Base-by-base conservation (phyloP, 805 yeast genomes). In the Starmerella tilneyi region DNA sequence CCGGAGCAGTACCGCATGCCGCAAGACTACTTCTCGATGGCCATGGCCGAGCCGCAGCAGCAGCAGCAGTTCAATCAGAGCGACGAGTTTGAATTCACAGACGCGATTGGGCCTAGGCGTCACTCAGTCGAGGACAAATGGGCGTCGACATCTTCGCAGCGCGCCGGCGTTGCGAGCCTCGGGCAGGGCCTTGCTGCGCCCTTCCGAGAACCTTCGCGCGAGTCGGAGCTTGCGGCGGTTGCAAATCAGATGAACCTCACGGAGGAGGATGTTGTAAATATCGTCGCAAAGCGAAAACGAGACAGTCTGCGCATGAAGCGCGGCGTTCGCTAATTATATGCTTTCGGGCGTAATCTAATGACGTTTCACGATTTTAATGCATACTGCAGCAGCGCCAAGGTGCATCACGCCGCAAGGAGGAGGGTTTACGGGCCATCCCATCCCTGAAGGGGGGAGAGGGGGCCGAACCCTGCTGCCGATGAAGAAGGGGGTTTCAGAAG, bases 221-320 rank as follows among this genome's bases (percentile, higher is more conserved):
- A 39, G 16, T 11, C 41, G 15, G 34, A 23, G 26, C 31, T 38
- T 6, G 40, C 35, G 3, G 19, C 33, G n/a, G 34, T 20, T 8
- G 5, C 30, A 2, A 41, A 27, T n/a, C 41, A 29, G 22, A 29
- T 13, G 37, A 37, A 16, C 28, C 45, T 41, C 29, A 16, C 55
- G 9, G 50, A 42, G 22, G 56, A 52, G 27, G 48, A 51, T 5
- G 45, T 62, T 33, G 60, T 54, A 53, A 72, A 73, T 49, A 71
- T 66, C 23, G 73, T 76, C 1, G 67, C 72, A 22, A 70, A 69
- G 50, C 63, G 78, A 48, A 74, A 74, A 56, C 67, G 78, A 52
- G 77, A 73, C 49, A 67, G 74, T 51, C 56, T 74, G 50, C 69
- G 73, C 46, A 56, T 72, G 54, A 73, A 73, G 56, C 68, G 77